Evolutionary conservation across 1,139 yeast species (phyloP).

Genomic region (Sugiyamaella sp.): DNA sequence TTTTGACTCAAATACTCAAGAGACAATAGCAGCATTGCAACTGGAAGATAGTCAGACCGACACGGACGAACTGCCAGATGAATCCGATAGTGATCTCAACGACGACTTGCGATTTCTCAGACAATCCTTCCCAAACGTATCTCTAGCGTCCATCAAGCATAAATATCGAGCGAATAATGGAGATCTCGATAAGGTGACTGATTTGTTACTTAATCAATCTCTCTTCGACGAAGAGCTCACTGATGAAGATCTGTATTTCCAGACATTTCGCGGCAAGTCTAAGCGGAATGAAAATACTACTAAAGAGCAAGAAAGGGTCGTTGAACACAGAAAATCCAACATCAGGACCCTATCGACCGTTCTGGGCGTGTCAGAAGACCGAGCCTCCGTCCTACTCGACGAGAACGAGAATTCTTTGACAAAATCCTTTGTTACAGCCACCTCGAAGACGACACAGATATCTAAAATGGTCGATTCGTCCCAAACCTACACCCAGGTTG

Average conservation of each 20-base stretch:
- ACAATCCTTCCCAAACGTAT: conserved; percentile 34
- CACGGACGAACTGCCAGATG: neutral
- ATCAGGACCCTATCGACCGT: conserved; percentile 3
- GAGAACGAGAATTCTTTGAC: conserved; percentile 19
- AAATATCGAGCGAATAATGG: conserved; percentile 28
- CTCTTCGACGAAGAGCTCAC: conserved; percentile 26
- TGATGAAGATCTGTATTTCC: conserved; percentile 18
- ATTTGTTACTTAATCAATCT: conserved; percentile 33
- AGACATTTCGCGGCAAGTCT: neutral
- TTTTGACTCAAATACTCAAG: conserved; percentile 12
- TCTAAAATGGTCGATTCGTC: neutral
- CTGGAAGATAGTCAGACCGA: neutral
- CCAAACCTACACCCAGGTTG: neutral
- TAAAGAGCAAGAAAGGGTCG: conserved; percentile 7
- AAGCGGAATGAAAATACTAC: neutral
- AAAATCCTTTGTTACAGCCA: conserved; percentile 9
- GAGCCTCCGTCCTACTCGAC: conserved; percentile 19
- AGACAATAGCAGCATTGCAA: neutral
- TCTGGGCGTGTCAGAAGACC: conserved; percentile 16
- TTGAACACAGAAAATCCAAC: conserved; percentile 8
- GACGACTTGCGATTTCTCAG: conserved; percentile 26
- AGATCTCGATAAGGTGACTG: conserved; percentile 33
- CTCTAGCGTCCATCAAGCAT: conserved; percentile 23
- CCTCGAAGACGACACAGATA: neutral
- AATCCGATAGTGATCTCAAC: conserved; percentile 12